These are phyloP conservation scores for Ascochyta fabae DNA, from an alignment of 2,329 filamentous ascomycete species.

Conservation along the genomic window DNA sequence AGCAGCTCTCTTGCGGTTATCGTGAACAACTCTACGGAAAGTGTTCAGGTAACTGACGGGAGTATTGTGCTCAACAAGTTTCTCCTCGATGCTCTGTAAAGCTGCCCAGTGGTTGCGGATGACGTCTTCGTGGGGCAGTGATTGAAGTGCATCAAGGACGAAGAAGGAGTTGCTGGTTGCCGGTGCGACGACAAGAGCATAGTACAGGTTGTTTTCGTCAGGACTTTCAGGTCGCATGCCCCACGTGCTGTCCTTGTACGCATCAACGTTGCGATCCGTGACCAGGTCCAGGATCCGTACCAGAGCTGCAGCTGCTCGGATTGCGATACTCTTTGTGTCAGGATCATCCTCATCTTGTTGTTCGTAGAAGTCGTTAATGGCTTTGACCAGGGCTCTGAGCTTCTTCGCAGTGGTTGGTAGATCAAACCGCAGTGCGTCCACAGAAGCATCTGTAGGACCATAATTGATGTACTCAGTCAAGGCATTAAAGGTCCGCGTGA, in stretches of 20 bases:
- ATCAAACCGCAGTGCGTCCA: conserved; percentile 33
- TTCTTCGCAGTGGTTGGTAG: conserved; percentile 41
- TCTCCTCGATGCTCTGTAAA: conserved; percentile 34
- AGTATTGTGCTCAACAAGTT: conserved; percentile 31
- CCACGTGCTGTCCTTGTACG: conserved; percentile 42
- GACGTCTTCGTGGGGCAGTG: conserved; percentile 40
- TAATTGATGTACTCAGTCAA: conserved; percentile 41
- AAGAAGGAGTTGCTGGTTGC: conserved; percentile 29
- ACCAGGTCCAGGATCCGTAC: conserved; percentile 44
- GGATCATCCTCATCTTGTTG: conserved; percentile 31
- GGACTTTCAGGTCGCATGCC: conserved; percentile 34
- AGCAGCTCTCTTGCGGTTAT: conserved; percentile 43
- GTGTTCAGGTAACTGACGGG: conserved; percentile 33
- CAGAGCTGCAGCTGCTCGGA: conserved; percentile 38
- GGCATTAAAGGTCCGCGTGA: conserved; percentile 35
- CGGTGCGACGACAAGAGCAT: conserved; percentile 36
- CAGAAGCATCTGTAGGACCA: conserved; percentile 33
- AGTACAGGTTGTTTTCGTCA: conserved; percentile 41
- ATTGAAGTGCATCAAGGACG: conserved; percentile 37
- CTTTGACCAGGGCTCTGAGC: conserved; percentile 34
- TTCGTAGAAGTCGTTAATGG: conserved; percentile 38
- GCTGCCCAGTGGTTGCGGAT: conserved; percentile 40
- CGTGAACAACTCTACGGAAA: conserved; percentile 37
- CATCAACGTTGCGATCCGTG: conserved; percentile 40
- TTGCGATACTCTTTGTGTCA: conserved; percentile 29